phyloP scores from a whole-genome alignment of 306 rosid species.

The Elaeagnus macrophylla region DNA sequence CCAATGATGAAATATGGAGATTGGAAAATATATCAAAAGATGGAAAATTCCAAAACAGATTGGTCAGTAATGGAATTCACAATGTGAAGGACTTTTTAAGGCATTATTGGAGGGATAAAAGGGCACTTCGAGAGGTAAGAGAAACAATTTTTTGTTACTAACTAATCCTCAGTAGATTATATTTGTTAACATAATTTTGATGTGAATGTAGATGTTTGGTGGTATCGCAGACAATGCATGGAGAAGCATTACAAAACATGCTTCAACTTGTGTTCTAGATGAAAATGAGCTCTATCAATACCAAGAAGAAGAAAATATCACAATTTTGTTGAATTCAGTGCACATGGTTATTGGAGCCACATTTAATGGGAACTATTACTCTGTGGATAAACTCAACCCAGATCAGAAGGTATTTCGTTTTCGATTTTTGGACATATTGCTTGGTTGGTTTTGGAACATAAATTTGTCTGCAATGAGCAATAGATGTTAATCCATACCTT shows the following conservation, averaged over 20 bases:
- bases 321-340: slow-evolving; percentile 5
- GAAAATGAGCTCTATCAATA: slow-evolving; percentile 17
- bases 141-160: neutral
- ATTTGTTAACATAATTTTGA: neutral
- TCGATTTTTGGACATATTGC: neutral
- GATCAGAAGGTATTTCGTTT: slow-evolving; percentile 12
- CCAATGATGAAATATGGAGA: slow-evolving; percentile 53
- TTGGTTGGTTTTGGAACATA: too few relatives aligned
- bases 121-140: slow-evolving; percentile 30
- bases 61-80: slow-evolving; percentile 18
- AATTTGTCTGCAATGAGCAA: too few relatives aligned
- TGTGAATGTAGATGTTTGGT: slow-evolving; percentile 37
- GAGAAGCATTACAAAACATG: slow-evolving; percentile 41
- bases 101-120: slow-evolving; percentile 16
- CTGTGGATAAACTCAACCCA: slow-evolving; percentile 9
- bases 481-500: too few relatives aligned
- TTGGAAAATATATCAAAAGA: slow-evolving; percentile 42
- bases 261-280: slow-evolving; percentile 28
- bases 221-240: slow-evolving; percentile 27
- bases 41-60: slow-evolving; percentile 28
- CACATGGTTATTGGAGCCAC: slow-evolving; percentile 7
- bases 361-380: neutral
- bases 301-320: neutral
- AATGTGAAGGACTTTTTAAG: slow-evolving; percentile 41
- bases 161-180: neutral